Evolutionary conservation across 371 early-diverging fungal species (phyloP).

Genomic region (Mortierella polycephala): DNA sequence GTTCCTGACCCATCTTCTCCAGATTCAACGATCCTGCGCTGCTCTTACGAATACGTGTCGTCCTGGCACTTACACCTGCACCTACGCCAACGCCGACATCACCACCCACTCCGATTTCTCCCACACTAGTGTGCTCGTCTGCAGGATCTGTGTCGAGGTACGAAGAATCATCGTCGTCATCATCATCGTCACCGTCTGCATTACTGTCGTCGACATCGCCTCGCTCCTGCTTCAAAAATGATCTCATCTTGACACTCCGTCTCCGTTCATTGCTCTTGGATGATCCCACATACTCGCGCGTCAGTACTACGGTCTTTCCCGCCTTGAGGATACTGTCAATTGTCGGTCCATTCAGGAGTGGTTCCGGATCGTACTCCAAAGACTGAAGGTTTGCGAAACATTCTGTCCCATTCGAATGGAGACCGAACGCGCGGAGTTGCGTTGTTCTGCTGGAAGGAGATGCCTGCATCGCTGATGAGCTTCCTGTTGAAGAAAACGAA

Average conservation of each 20-base stretch:
- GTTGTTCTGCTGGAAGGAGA: conserved; percentile 7
- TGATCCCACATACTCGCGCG: conserved; percentile 62
- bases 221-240: conserved; percentile 9
- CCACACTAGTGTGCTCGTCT: conserved; percentile 12
- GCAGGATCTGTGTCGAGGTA: conserved; percentile 31
- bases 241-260: conserved; percentile 13
- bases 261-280: conserved; percentile 13
- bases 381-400: conserved; percentile 68
- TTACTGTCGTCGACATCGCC: too few species aligned
- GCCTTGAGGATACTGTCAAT: conserved; percentile 63
- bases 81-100: neutral
- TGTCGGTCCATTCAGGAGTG: conserved; percentile 62
- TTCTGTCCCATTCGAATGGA: conserved; percentile 36
- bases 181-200: conserved; percentile 15
- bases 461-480: conserved; percentile 21
- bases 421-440: conserved; percentile 17
- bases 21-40: too few species aligned
- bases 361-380: conserved; percentile 66
- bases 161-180: conserved; percentile 16
- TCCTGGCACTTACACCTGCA: too few species aligned
- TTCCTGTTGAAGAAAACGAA: conserved; percentile 26
- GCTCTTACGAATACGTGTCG: neutral
- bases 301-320: conserved; percentile 63
- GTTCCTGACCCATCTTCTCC: neutral
- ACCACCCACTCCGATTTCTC: conserved; percentile 16